These are phyloP conservation scores for Coniochaeta sp. DNA, from an alignment of 2,329 filamentous ascomycete species.

Conservation along the genomic window DNA sequence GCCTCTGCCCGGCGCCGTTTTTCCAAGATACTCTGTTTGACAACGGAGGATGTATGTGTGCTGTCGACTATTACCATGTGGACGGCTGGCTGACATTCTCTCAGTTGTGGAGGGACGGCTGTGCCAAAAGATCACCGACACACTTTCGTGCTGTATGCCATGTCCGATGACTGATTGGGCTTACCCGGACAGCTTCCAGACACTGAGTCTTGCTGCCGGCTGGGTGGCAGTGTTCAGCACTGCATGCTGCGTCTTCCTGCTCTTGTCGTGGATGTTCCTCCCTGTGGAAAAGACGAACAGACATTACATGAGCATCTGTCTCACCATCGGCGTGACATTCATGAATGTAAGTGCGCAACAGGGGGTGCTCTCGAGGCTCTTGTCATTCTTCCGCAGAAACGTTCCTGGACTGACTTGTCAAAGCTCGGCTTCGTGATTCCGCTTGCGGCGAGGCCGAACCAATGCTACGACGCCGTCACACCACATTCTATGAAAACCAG, in stretches of 20 bases:
- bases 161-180: conserved; percentile 81
- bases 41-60: conserved; percentile 17
- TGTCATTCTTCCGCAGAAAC: not conserved
- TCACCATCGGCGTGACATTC: conserved; percentile 66
- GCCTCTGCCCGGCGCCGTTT: conserved; percentile 14
- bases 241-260: conserved; percentile 64
- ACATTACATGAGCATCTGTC: conserved; percentile 87
- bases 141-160: conserved; percentile 72
- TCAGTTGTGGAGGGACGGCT: conserved; percentile 50
- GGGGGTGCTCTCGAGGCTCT: not conserved
- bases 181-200: conserved; percentile 52
- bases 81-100: conserved; percentile 16
- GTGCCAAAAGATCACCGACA: conserved; percentile 39
- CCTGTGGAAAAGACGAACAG: conserved; percentile 84
- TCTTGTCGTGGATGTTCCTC: conserved; percentile 72
- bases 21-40: conserved; percentile 8
- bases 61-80: conserved; percentile 4
- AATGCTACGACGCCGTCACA: conserved; percentile 87
- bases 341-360: conserved; percentile 60
- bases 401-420: conserved; percentile 3
- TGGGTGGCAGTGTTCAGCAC: conserved; percentile 76
- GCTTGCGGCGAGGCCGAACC: conserved; percentile 65
- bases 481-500: conserved; percentile 86
- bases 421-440: conserved; percentile 89
- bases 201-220: conserved; percentile 60